Conservation (phyloP, 768 basidiomycete species). For the Tylopilus vinaceipallidus region DNA sequence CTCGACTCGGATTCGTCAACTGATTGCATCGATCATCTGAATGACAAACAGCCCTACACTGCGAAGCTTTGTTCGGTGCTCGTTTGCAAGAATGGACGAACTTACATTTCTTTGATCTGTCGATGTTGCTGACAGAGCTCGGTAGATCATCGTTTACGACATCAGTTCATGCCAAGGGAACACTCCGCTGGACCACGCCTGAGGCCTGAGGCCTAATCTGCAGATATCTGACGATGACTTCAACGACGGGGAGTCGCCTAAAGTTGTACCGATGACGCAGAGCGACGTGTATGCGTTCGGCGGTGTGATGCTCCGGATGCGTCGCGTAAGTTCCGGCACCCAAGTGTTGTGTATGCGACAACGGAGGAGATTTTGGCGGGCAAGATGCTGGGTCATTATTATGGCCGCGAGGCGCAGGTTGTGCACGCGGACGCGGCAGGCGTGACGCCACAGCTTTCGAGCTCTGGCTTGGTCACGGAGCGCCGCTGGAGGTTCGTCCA, state of each 20-base stretch:
- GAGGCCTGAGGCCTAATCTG: conserved; percentile 35
- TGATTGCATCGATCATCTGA: too few relatives aligned
- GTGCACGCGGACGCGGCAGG: conserved; percentile 11
- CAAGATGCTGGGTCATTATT: conserved; percentile 15
- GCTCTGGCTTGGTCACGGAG: conserved; percentile 2
- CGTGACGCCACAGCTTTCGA: conserved; percentile 9
- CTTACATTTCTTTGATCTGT: conserved; percentile 40
- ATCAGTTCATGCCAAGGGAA: conserved; percentile 32
- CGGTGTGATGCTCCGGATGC: conserved; percentile 32
- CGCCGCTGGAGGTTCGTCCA: conserved; percentile 11
- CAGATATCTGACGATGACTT: conserved; percentile 16
- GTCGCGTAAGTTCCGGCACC: background rate
- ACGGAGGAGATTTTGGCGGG: conserved; percentile 7
- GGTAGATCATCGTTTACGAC: conserved; percentile 33
- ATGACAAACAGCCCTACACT: too few relatives aligned
- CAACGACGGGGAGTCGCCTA: background rate
- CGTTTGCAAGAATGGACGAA: conserved; percentile 11
- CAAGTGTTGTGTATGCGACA: background rate
- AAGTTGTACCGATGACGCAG: conserved; percentile 3
- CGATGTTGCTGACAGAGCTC: conserved; percentile 39
- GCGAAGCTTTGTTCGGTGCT: too few relatives aligned
- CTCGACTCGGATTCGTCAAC: too few relatives aligned
- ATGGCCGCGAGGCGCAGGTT: conserved; percentile 9
- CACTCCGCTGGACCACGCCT: conserved; percentile 27
- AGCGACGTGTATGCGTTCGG: conserved; percentile 23